These are phyloP conservation scores for Cordyceps sp. DNA, from an alignment of 2,329 filamentous ascomycete genomes.

Conservation along the genomic window DNA sequence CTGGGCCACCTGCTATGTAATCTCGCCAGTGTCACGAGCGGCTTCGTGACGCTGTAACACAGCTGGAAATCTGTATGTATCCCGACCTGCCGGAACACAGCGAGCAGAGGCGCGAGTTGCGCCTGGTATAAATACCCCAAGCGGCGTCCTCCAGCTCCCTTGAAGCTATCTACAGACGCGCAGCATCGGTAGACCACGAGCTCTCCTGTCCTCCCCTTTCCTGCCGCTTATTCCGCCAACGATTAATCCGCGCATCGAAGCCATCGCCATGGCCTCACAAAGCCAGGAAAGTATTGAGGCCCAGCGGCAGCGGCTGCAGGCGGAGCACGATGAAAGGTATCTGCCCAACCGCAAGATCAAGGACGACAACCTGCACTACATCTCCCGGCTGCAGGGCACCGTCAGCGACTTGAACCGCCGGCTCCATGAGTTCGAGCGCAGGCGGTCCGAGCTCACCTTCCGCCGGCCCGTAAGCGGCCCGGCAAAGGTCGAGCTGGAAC, in stretches of 20 bases:
- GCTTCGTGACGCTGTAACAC: constrained; percentile 1
- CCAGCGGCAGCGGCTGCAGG: not conserved
- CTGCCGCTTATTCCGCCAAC: too few relatives aligned
- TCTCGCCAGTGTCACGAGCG: not conserved
- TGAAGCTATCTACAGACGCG: too few relatives aligned
- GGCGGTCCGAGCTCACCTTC: not conserved
- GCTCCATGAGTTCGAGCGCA: not conserved
- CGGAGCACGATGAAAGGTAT: not conserved
- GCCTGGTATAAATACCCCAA: not conserved
- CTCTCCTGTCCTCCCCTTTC: too few relatives aligned
- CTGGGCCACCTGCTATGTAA: not conserved
- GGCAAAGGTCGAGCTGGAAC: not conserved
- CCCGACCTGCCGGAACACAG: not conserved
- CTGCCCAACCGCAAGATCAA: not conserved
- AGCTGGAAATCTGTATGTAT: constrained; percentile 1
- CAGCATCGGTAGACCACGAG: too few relatives aligned
- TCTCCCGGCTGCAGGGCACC: not conserved
- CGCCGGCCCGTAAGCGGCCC: not conserved
- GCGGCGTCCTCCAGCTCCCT: not conserved
- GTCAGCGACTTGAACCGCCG: not conserved
- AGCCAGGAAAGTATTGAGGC: too few relatives aligned
- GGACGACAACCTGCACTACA: not conserved
- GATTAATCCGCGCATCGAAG: not conserved
- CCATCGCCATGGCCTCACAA: not conserved
- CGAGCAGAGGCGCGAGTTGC: not conserved